Evolutionary conservation across 2,329 filamentous ascomycete genomes (phyloP), one percentile per base, ranked within the genome.

Genomic region (Periconia sp.): DNA sequence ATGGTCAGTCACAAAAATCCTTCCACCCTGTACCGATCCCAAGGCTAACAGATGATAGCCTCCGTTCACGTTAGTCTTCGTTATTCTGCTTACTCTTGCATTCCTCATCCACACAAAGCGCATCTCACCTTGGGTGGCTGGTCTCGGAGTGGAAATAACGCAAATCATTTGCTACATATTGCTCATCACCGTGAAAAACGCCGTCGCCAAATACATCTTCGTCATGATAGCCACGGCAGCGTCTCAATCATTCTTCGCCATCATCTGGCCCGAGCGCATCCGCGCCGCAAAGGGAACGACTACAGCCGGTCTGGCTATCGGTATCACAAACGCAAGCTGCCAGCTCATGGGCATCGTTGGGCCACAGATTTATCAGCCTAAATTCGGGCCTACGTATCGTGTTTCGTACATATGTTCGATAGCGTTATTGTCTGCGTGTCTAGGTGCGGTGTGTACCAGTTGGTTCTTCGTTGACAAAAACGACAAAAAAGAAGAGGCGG

Each of bases 201-300:
- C 54, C 40, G 35, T 73, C 1, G 75, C 68, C 0, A 76, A 74
- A 47, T 75, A 77, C 52, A 58, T 76, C 13, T 72, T 77, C 44
- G 68, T 76, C n/a, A 74, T 71, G 52, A 62, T 76, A 20, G 74
- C 74, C 3, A 74, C 72, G 2, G 70, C 74, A 0, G 74, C 70
- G 6, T 73, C 72, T 0, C 70, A 73, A 27, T 72, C 69, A 8
- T 74, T 77, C 52, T 74, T 73, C 51, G 69, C 74, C 1, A 71
- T 76, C 43, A 62, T 77, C 8, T 77, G 73, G 74, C 75, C 74
- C 8, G 74, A 77, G 48, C 65, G 74, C 6, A 76, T 77, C 35
- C 64, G 74, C 20, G 73, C 71, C 3, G 72, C 73, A 5, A 66
- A 68, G 44, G 74, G 74, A 6, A 77, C 74, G 0, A 76, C 74